Evolutionary conservation across 768 basidiomycete species (phyloP).

Genomic region (Rhodotorula paludigena): DNA sequence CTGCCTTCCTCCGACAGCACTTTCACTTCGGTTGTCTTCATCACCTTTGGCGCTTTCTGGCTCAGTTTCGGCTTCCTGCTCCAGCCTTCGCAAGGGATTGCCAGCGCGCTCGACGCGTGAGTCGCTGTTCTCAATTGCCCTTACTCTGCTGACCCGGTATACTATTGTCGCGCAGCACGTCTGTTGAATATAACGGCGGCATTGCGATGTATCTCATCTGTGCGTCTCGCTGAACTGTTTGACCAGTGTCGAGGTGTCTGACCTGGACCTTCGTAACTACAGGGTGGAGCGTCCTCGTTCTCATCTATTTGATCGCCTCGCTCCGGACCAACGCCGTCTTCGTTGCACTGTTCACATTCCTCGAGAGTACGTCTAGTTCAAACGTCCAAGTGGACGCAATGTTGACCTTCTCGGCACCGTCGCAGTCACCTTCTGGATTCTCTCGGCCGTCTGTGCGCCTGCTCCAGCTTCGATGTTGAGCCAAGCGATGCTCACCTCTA

Average conservation of each 20-base stretch:
- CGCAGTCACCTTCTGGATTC: slow-evolving; percentile 38
- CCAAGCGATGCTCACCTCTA: neutral
- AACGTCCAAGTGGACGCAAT: neutral
- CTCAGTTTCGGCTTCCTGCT: slow-evolving; percentile 38
- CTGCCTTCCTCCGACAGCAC: slow-evolving; percentile 28
- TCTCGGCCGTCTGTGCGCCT: slow-evolving; percentile 23
- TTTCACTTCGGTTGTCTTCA: slow-evolving; percentile 42
- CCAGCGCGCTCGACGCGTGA: slow-evolving; percentile 28
- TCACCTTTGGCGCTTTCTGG: slow-evolving; percentile 42
- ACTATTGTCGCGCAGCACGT: neutral
- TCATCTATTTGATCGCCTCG: slow-evolving; percentile 38
- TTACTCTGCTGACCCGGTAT: neutral
- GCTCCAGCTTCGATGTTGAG: neutral
- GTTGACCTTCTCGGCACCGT: too few relatives aligned
- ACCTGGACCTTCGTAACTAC: neutral
- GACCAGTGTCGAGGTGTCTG: neutral
- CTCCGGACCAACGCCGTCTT: slow-evolving; percentile 41
- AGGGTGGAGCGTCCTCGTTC: slow-evolving; percentile 35
- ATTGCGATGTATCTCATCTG: slow-evolving; percentile 37
- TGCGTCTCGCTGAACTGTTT: neutral
- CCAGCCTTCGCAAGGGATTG: slow-evolving; percentile 35
- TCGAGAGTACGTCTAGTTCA: neutral
- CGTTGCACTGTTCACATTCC: slow-evolving; percentile 34
- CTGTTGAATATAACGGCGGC: slow-evolving; percentile 39
- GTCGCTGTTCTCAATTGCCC: neutral